Evolutionary conservation across 176 grass and related monocot species (phyloP), one percentile per base, ranked within the genome.

Genomic region (Pontederia paniculata): DNA sequence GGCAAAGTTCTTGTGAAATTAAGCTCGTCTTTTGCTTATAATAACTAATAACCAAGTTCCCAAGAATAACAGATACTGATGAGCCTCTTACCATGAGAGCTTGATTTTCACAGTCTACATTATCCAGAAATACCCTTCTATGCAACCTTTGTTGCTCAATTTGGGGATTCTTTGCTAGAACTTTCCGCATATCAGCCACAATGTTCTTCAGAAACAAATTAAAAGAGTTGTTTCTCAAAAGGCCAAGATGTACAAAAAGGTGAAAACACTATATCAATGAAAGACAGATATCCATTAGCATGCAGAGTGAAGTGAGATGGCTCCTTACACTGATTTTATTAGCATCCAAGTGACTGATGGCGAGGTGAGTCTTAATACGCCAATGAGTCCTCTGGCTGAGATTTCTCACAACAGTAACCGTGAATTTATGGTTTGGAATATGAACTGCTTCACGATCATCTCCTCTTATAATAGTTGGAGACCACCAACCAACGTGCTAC

Each of bases 141-240:
- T 91, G 93, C 52, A 98, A 60, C 52, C 78, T 91, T 66, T 98
- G 80, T 46, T 98, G 93, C 55, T 98, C 86, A 67, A 98, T 98
- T 67, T 84, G 72, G 23, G 81, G 80, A 84, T 84, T 85, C 61
- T 98, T 98, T 22, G 93, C 86, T 37, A 91, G 65, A 17, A 98
- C 86, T 77, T 98, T 98, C 67, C 93, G 77, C 93, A 98, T 98
- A 73, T 98, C 93, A 17, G 93, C 83, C 62, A 98, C 86, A 41
- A 98, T 98, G 74, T 49, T 68, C 86, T 98, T 57, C 75, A 53
- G 69, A 72, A 44, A 45, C 31, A 74, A 72, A 45, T 60, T 12
- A 74, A n/a, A 57, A 59, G 74, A 47, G 14, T 70, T 58, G 74
- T 16, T n/a, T 62, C 17, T 64, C 48, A 75, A 13, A 44, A 43